Conservation (phyloP, 169 alveolate genomes). For the Plasmodium ovale region DNA sequence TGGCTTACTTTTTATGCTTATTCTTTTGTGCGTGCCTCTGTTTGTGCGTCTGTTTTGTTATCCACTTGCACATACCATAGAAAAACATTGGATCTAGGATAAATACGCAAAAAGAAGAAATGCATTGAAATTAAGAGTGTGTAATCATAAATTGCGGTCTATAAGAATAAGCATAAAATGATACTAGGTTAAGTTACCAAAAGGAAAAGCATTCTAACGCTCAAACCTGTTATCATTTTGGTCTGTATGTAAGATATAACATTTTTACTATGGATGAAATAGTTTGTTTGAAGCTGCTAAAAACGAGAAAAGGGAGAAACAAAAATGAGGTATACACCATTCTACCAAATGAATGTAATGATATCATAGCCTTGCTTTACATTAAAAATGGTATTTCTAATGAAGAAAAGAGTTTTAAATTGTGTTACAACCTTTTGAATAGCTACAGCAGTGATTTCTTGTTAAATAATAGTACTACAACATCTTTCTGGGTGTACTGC, state of each 20-base stretch:
- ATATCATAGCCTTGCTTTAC: constrained; percentile 45
- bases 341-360: constrained; percentile 32
- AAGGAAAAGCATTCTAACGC: neutral
- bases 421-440: constrained; percentile 29
- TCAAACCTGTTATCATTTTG: too few relatives aligned
- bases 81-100: neutral
- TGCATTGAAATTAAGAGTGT: neutral
- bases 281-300: constrained; percentile 51
- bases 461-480: constrained; percentile 35
- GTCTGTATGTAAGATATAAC: too few relatives aligned
- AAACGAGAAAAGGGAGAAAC: constrained; percentile 24
- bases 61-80: neutral
- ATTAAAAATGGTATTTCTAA: neutral
- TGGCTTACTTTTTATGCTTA: too few relatives aligned
- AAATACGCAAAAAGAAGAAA: neutral
- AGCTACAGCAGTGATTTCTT: constrained; percentile 19
- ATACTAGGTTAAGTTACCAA: neutral
- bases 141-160: neutral
- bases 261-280: constrained; percentile 35
- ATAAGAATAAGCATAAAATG: neutral
- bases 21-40: too few relatives aligned
- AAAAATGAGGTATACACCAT: constrained; percentile 29
- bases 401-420: constrained; percentile 40
- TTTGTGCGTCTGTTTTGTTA: neutral
- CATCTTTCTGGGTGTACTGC: constrained; percentile 37